A percentile compares a stretch with the other conserved stretches of the same genome.
These are phyloP conservation scores for Metschnikowia matae DNA, from an alignment of 805 yeast species.

Conservation along the genomic window DNA sequence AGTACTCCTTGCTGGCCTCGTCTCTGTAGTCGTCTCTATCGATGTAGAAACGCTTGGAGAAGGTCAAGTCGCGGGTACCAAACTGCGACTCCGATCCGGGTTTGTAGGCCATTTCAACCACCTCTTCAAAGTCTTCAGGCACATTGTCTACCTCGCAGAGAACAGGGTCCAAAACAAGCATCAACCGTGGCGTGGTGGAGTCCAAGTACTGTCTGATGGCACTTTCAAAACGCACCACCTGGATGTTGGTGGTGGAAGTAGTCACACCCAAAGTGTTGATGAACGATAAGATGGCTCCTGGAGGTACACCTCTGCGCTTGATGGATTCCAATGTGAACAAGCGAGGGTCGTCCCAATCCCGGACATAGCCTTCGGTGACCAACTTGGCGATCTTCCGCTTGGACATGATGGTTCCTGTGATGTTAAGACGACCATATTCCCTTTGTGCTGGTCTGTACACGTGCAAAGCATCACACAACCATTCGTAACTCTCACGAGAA, in stretches of 20 bases:
- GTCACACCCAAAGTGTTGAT: conserved; percentile 96
- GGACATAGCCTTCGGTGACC: conserved; percentile 74
- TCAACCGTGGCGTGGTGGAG: conserved; percentile 86
- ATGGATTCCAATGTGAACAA: conserved; percentile 91
- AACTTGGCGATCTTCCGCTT: conserved; percentile 94
- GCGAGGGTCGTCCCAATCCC: conserved; percentile 99
- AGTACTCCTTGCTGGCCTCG: conserved; percentile 64
- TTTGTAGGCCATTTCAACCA: conserved; percentile 78
- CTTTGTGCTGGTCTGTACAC: conserved; percentile 98
- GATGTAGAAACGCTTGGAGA: conserved; percentile 74
- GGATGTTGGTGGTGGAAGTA: conserved; percentile 87
- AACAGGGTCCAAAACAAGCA: conserved; percentile 88
- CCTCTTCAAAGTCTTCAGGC: conserved; percentile 66
- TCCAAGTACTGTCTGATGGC: conserved; percentile 86
- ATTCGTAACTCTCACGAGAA: conserved; percentile 93
- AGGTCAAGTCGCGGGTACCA: conserved; percentile 61
- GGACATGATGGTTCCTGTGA: conserved; percentile 90
- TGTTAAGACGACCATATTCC: conserved; percentile 94
- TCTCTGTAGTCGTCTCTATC: conserved; percentile 82
- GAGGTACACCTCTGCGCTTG: conserved; percentile 97
- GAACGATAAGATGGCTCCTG: conserved; percentile 92
- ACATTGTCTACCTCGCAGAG: conserved; percentile 80
- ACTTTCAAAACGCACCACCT: conserved; percentile 82
- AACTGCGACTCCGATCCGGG: conserved; percentile 66
- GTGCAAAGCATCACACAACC: conserved; percentile 94